Conservation (phyloP, 805 yeast species). For the Candida loeiensis region DNA sequence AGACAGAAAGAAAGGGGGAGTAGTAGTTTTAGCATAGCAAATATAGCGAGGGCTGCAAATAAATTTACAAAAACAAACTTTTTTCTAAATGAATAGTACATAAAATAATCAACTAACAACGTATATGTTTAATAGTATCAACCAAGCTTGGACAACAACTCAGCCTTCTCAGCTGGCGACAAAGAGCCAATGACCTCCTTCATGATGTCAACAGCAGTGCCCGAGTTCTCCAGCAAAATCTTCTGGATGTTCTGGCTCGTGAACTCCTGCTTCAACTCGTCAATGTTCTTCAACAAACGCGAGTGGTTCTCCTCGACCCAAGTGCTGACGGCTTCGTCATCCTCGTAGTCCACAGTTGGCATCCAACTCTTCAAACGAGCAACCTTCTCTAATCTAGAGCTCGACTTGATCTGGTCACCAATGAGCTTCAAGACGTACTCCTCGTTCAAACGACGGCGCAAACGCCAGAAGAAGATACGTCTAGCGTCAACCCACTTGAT, state of each 20-base stretch:
- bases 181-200: slow-evolving; percentile 34
- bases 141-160: slow-evolving; percentile 24
- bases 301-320: slow-evolving; percentile 83
- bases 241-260: slow-evolving; percentile 63
- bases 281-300: slow-evolving; percentile 56
- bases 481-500: slow-evolving; percentile 84
- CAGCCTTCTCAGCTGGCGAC: slow-evolving; percentile 33
- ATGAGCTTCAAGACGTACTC: slow-evolving; percentile 79
- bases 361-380: slow-evolving; percentile 88
- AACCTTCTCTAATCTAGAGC: slow-evolving; percentile 72
- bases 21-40: slow-evolving; percentile 4
- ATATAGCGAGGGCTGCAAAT: background rate
- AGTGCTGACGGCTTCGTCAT: slow-evolving; percentile 74
- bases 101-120: background rate
- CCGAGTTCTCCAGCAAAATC: slow-evolving; percentile 36
- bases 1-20: background rate
- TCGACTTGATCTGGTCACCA: slow-evolving; percentile 53
- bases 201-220: slow-evolving; percentile 28
- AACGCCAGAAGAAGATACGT: slow-evolving; percentile 98
- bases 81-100: background rate
- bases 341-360: slow-evolving; percentile 65
- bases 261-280: slow-evolving; percentile 61
- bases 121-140: slow-evolving; percentile 11
- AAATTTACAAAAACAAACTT: background rate
- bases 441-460: slow-evolving; percentile 92